Conservation (phyloP, 371 early-diverging fungal genomes). For the Actinomortierella ambigua region DNA sequence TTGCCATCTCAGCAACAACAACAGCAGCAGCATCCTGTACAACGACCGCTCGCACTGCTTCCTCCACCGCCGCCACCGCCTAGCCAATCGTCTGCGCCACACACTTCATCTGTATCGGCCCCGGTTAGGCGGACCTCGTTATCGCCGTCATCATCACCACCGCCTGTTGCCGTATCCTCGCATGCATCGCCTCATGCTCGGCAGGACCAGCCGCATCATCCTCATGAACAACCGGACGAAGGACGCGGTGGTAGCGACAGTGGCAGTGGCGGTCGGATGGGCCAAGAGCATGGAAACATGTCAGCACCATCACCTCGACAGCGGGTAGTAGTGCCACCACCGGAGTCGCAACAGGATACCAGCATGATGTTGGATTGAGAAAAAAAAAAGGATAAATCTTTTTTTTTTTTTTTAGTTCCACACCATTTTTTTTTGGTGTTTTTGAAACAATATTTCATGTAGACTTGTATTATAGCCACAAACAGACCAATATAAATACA, state of each 20-base stretch:
- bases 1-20: too few species aligned
- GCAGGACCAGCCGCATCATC: too few species aligned
- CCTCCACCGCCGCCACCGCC: constrained; percentile 32
- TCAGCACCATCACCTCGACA: too few species aligned
- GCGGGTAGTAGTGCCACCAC: too few species aligned
- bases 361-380: background rate
- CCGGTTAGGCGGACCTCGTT: background rate
- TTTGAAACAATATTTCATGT: background rate
- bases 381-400: background rate
- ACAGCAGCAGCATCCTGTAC: background rate
- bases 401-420: background rate
- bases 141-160: background rate
- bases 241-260: too few species aligned
- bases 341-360: too few species aligned
- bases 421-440: background rate
- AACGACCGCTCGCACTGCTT: constrained; percentile 23
- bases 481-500: too few species aligned
- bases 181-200: too few species aligned
- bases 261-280: too few species aligned
- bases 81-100: constrained; percentile 21
- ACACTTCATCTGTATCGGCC: background rate
- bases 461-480: too few species aligned
- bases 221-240: too few species aligned
- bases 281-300: too few species aligned
- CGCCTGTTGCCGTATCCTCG: background rate